These are phyloP conservation scores for Rheum nobile DNA, from an alignment of 148 eudicot genomes.

Conservation along the genomic window DNA sequence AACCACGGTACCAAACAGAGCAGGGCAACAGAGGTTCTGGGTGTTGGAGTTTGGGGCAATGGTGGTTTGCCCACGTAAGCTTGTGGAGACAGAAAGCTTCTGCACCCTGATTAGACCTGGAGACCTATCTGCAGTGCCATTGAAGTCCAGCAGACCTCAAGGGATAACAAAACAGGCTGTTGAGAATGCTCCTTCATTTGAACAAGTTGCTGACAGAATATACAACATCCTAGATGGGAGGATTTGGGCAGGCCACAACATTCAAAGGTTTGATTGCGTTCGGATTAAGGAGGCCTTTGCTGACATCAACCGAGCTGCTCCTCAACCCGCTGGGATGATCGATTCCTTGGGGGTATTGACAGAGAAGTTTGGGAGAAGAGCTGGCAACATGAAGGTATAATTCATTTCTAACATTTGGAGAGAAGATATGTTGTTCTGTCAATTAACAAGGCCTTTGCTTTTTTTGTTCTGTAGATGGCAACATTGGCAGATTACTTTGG, in stretches of 20 bases:
- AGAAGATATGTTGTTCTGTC: background rate
- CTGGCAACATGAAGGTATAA: conserved; percentile 91
- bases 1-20: conserved; percentile 57
- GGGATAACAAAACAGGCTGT: conserved; percentile 62
- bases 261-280: conserved; percentile 70
- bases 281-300: conserved; percentile 73
- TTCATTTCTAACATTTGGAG: too few relatives aligned
- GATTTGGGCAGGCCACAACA: conserved; percentile 96
- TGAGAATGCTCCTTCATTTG: conserved; percentile 47
- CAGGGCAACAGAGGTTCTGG: conserved; percentile 35
- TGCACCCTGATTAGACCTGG: conserved; percentile 66
- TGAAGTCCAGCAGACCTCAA: conserved; percentile 37
- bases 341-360: conserved; percentile 78
- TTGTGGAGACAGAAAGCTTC: conserved; percentile 62
- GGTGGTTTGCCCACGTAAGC: conserved; percentile 64
- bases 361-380: conserved; percentile 77
- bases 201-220: conserved; percentile 63
- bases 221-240: conserved; percentile 51
- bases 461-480: conserved; percentile 52
- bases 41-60: conserved; percentile 84
- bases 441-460: background rate
- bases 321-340: conserved; percentile 57
- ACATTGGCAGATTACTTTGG: conserved; percentile 82
- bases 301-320: conserved; percentile 51
- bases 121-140: conserved; percentile 53